These are phyloP conservation scores for Sistotremastrum suecicum DNA, from an alignment of 768 basidiomycete genomes.

Conservation along the genomic window DNA sequence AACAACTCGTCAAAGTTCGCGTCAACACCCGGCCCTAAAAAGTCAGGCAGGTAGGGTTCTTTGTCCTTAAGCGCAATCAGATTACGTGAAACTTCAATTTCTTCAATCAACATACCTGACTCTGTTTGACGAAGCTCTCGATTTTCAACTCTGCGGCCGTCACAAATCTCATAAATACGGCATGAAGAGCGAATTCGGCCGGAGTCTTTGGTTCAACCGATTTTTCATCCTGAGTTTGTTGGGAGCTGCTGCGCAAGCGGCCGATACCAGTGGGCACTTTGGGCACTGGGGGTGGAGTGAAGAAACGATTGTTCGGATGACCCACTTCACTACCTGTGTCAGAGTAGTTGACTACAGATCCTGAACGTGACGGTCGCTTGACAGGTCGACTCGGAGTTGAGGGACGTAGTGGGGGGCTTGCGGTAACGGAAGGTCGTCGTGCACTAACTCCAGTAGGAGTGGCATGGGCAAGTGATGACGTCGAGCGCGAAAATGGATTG, in stretches of 20 bases:
- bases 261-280: conserved; percentile 45
- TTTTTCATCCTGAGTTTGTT: conserved; percentile 49
- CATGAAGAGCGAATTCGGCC: conserved; percentile 78
- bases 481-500: conserved; percentile 74
- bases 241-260: conserved; percentile 26
- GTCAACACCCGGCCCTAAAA: conserved; percentile 63
- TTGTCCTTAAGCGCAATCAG: conserved; percentile 33
- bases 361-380: conserved; percentile 27
- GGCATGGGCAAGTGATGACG: conserved; percentile 52
- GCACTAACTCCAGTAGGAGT: conserved; percentile 17
- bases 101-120: conserved; percentile 34
- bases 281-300: conserved; percentile 66
- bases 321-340: conserved; percentile 62
- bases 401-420: conserved; percentile 40
- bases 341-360: conserved; percentile 56
- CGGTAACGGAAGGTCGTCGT: conserved; percentile 25
- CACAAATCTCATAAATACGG: conserved; percentile 79
- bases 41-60: conserved; percentile 50
- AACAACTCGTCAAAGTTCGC: conserved; percentile 72
- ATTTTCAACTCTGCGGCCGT: conserved; percentile 69
- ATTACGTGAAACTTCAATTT: background rate
- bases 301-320: conserved; percentile 12
- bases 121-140: conserved; percentile 53
- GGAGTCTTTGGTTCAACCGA: conserved; percentile 66
- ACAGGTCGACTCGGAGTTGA: conserved; percentile 32